phyloP scores from a whole-genome alignment of 192 early-diverging fungal genomes.

The Helicostylum pulchrum region DNA sequence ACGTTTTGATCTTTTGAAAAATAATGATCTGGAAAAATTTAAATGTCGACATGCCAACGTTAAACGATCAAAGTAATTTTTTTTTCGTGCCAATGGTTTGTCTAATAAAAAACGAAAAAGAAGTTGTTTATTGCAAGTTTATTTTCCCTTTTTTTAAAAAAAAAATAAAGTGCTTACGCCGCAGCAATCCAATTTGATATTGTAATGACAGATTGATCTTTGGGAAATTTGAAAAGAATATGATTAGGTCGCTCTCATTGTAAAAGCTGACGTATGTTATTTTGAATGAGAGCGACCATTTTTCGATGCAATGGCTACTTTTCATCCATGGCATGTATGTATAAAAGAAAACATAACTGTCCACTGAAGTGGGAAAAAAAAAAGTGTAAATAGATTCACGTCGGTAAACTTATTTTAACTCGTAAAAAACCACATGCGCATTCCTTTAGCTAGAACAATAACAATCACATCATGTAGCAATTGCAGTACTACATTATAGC shows the following conservation, averaged over 20 bases:
- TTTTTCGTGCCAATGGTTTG: slow-evolving; percentile 6
- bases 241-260: slow-evolving; percentile 4
- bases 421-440: no score
- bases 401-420: no score
- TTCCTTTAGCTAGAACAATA: no score
- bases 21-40: slow-evolving; percentile 7
- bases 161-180: slow-evolving; percentile 4
- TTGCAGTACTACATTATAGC: no score
- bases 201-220: slow-evolving; percentile 6
- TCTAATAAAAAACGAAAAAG: slow-evolving; percentile 6
- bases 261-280: slow-evolving; percentile 6
- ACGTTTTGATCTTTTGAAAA: slow-evolving; percentile 13
- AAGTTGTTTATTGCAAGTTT: no score
- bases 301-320: slow-evolving; percentile 10
- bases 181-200: slow-evolving; percentile 1
- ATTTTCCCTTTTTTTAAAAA: not conserved
- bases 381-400: no score
- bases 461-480: no score
- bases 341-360: slow-evolving; percentile 7
- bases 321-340: slow-evolving; percentile 16
- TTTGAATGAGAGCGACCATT: slow-evolving; percentile 9
- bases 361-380: no score
- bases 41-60: slow-evolving; percentile 8
- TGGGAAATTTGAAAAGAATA: slow-evolving; percentile 8
- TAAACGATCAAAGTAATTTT: slow-evolving; percentile 11